Evolutionary conservation across 23 red algal genomes (phyloP), one percentile per base, ranked within the genome.

Genomic region (Pyropia haitanensis): DNA sequence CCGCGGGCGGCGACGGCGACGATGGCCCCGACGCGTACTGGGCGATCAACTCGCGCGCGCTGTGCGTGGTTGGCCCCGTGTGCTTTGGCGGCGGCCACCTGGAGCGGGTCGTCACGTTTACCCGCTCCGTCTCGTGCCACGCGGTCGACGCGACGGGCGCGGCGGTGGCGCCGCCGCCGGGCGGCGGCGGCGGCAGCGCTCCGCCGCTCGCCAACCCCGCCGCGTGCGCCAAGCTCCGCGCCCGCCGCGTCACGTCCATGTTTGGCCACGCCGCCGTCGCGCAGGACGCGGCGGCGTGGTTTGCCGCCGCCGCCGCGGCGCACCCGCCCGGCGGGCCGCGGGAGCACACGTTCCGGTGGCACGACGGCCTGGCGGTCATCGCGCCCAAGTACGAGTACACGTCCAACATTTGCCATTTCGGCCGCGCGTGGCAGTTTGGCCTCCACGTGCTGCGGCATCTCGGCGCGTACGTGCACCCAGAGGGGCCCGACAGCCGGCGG

Each of bases 391-490:
- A 87, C 46, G 51, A 76, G 26, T 87, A 72, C 71, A 76, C 70
- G 0, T 77, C 61, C 49, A 87, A 87, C 17, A 87, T 87, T 18
- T 87, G 81, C 33, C 81, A 87, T 46, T 87, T 76, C 56, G 76
- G 76, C 21, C 70, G 81, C 0, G 53, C 76, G 12, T 87, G 81
- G 81, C 67, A 76, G 50, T 76, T 56, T 68, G 57, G 75, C 58
- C 67, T 87, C 14, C 76, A 69, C n/a, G 81, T 87, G 9, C 56
- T 87, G 26, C 57, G 68, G 16, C 75, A 87, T 70, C 54, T 87
- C 24, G 21, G 51, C 31, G 27, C 58, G 20, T 87, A 76, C 53
- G 81, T 87, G 4, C 70, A 46, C 39, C 39, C 39, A 46, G 39
- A 46, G 39, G 39, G 39, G 10, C 39, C 8, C 13, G 39, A 46